These are phyloP conservation scores for Neophaeococcomyces aloes DNA, from an alignment of 2,329 filamentous ascomycete species.

Conservation along the genomic window DNA sequence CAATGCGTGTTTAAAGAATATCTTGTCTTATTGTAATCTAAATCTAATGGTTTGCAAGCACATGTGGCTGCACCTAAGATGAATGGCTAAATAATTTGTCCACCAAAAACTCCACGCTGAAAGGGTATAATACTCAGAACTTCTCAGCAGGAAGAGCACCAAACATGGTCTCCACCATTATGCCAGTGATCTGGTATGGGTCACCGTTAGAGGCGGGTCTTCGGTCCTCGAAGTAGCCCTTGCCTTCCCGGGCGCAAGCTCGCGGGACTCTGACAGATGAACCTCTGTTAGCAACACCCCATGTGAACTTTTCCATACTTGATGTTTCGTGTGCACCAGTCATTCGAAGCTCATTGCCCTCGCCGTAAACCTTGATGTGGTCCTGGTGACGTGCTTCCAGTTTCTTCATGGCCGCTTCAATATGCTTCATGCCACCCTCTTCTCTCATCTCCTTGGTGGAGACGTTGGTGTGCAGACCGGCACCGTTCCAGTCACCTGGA, in stretches of 20 bases:
- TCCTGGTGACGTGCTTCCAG: slow-evolving; percentile 65
- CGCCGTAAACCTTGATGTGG: slow-evolving; percentile 89
- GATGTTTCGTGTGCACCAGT: slow-evolving; percentile 93
- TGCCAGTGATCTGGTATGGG: slow-evolving; percentile 74
- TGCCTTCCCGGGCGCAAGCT: slow-evolving; percentile 72
- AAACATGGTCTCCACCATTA: slow-evolving; percentile 60
- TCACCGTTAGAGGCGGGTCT: slow-evolving; percentile 76
- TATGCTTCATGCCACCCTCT: slow-evolving; percentile 90
- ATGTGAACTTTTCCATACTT: slow-evolving; percentile 84
- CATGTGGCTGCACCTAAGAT: neutral
- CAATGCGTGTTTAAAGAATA: no score
- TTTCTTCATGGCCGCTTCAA: slow-evolving; percentile 78
- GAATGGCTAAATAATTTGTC: neutral
- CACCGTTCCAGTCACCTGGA: slow-evolving; percentile 92
- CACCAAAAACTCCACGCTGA: slow-evolving; percentile 7
- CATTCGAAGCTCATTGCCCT: slow-evolving; percentile 89
- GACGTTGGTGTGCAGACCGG: slow-evolving; percentile 88
- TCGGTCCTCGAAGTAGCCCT: slow-evolving; percentile 87
- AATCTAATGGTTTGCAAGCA: neutral
- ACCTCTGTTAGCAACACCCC: slow-evolving; percentile 91
- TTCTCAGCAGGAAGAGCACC: slow-evolving; percentile 20
- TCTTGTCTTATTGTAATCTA: neutral
- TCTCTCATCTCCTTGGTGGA: slow-evolving; percentile 78
- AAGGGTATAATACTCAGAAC: slow-evolving; percentile 7
- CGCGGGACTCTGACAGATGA: slow-evolving; percentile 87